A percentile compares a stretch with the other conserved stretches of the same genome.
These are phyloP conservation scores for Coemansia sp. DNA, from an alignment of 192 early-diverging fungal species.

Conservation along the genomic window DNA sequence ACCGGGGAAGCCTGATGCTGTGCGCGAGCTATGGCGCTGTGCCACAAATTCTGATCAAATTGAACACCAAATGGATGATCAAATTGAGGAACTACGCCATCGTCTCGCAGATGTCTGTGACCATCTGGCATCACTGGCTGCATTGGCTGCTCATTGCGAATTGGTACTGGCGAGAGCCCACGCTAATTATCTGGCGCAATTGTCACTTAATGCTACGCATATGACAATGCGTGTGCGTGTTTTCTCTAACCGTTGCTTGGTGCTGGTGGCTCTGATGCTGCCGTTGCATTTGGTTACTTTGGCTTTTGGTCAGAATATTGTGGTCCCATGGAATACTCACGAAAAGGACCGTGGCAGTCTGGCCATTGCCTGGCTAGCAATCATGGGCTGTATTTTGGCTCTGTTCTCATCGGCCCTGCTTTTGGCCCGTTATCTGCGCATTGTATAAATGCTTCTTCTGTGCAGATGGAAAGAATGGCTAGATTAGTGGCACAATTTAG, in stretches of 20 bases:
- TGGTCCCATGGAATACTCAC: conserved; percentile 57
- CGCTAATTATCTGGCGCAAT: conserved; percentile 78
- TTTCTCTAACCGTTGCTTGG: conserved; percentile 27
- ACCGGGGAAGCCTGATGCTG: conserved; percentile 66
- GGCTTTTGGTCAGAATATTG: conserved; percentile 67
- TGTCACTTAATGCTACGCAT: conserved; percentile 68
- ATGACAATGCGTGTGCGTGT: conserved; percentile 49
- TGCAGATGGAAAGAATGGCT: background rate
- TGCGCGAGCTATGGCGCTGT: conserved; percentile 67
- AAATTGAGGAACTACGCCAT: conserved; percentile 11
- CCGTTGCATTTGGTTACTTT: conserved; percentile 66
- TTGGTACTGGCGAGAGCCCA: conserved; percentile 70
- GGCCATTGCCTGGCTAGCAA: conserved; percentile 55
- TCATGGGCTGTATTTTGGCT: conserved; percentile 50
- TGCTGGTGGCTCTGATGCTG: conserved; percentile 37
- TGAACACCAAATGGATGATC: too few species aligned
- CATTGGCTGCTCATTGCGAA: conserved; percentile 71
- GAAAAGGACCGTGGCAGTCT: conserved; percentile 33
- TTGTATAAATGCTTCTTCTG: background rate
- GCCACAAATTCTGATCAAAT: conserved; percentile 26
- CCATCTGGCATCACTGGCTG: conserved; percentile 72
- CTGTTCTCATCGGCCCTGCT: conserved; percentile 32
- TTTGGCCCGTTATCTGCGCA: conserved; percentile 8
- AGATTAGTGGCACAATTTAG: conserved; percentile 9
- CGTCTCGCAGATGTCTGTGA: conserved; percentile 30